Evolutionary conservation across 2,329 filamentous ascomycete species (phyloP).

Genomic region (Verruconis gallopava): DNA sequence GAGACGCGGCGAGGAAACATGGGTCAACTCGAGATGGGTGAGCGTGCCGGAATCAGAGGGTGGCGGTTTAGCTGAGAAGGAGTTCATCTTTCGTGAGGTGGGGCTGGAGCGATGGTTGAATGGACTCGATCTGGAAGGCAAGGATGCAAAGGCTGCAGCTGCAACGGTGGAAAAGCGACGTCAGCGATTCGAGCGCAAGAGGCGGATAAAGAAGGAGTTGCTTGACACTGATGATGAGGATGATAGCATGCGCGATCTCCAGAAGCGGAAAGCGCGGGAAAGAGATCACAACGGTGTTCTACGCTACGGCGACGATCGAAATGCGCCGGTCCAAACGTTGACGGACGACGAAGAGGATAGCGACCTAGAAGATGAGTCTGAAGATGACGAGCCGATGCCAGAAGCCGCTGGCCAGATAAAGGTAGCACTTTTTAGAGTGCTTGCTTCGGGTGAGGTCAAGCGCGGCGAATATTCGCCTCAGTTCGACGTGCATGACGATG

Average conservation of each 20-base stretch:
- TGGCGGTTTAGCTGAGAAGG: conserved; percentile 85
- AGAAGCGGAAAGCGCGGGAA: conserved; percentile 18
- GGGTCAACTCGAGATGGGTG: conserved; percentile 98
- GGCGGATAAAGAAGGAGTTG: conserved; percentile 39
- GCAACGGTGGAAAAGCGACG: conserved; percentile 58
- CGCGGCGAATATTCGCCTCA: conserved; percentile 96
- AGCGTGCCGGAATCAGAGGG: conserved; percentile 84
- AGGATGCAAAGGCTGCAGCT: conserved; percentile 61
- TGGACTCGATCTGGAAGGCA: conserved; percentile 85
- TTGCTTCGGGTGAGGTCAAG: conserved; percentile 94
- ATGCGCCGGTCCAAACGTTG: conserved; percentile 58
- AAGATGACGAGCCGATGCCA: conserved; percentile 74
- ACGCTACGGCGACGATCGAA: conserved; percentile 66
- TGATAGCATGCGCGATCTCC: conserved; percentile 19
- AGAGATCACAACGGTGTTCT: conserved; percentile 45
- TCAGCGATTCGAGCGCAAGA: conserved; percentile 66
- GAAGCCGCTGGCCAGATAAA: conserved; percentile 97
- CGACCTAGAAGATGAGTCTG: conserved; percentile 53
- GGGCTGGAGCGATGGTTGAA: conserved; percentile 94
- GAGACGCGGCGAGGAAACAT: conserved; percentile 88
- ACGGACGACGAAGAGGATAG: conserved; percentile 56
- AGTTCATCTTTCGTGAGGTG: conserved; percentile 95
- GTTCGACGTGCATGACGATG: conserved; percentile 92
- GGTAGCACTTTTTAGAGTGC: conserved; percentile 86
- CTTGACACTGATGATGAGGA: conserved; percentile 33